Base-by-base conservation (phyloP, 495 filamentous ascomycete genomes). In the Astrocystis sublimbata region DNA sequence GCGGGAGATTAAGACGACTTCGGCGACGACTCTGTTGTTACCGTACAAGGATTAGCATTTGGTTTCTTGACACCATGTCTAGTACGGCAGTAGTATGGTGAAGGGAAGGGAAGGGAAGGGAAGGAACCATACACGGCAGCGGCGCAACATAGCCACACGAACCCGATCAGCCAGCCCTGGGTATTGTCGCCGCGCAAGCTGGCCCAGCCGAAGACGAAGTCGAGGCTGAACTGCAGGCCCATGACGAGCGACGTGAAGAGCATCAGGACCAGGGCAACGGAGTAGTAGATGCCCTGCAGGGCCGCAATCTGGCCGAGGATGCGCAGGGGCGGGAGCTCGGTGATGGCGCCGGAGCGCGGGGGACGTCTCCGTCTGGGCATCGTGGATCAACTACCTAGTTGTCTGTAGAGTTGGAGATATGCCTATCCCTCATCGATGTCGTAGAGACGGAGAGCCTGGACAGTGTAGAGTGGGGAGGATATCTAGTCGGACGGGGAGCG, bases 191-290 rank as follows among this genome's bases (percentile, higher is more conserved):
- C 93, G 61, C 93, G 79, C 62, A 98, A 69, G n/a, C 83, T 81
- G 54, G 85, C 79, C 91, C 93, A 97, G 65, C 85, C 86, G 51
- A 97, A 83, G 1, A 98, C 74, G 35, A 96, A 73, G 51, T 90
- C 87, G 0, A 89, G 67, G 26, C 75, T 83, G 65, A 97, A 92
- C 2, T 80, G 73, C 10, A 83, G 80, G 3, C 96, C 94, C 17
- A 91, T 88, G 6, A 96, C 90, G 15, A 96, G 81, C 5, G 88
- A 86, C 15, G 91, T 92, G 85, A 99, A 99, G 43, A 96, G 76
- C 62, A 96, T 91, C 58, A 98, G 81, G 6, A 88, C 74, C 19
- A 89, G 81, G 3, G 89, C 90, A 67, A 80, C 80, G 62, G 77
- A 76, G 84, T 98, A 98, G 82, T 91, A 97, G 65, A 89, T 83